phyloP scores from a whole-genome alignment of 1,284 basidiomycete genomes.

The Cronartium quercuum region DNA sequence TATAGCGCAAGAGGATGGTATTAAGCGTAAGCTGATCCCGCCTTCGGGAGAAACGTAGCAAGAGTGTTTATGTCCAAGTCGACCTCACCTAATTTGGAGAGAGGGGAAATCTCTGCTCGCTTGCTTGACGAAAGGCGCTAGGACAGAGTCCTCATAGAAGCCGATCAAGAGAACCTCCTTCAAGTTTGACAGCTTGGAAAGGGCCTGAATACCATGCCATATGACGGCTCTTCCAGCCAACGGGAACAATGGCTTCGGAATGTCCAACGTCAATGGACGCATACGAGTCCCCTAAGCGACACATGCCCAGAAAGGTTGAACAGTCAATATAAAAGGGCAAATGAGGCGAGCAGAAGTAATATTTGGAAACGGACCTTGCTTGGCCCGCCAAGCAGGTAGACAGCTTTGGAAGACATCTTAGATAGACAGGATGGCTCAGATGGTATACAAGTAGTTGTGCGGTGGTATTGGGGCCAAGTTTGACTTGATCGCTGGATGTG shows the following conservation, averaged over 20 bases:
- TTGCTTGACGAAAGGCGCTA: constrained; percentile 53
- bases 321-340: not conserved
- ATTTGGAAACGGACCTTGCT: constrained; percentile 19
- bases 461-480: too few relatives aligned
- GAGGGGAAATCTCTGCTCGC: constrained; percentile 54
- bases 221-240: constrained; percentile 53
- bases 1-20: constrained; percentile 38
- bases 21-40: not conserved
- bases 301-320: not conserved
- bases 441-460: too few relatives aligned
- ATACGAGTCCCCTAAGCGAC: constrained; percentile 51
- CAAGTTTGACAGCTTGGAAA: constrained; percentile 52
- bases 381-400: constrained; percentile 37
- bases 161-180: constrained; percentile 54
- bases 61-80: too few relatives aligned
- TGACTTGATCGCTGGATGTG: too few relatives aligned
- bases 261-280: constrained; percentile 54
- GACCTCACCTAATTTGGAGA: constrained; percentile 50
- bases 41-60: not conserved
- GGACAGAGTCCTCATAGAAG: constrained; percentile 54
- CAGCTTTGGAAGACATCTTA: constrained; percentile 37
- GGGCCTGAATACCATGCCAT: constrained; percentile 54
- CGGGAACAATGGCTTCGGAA: constrained; percentile 51
- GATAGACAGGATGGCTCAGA: too few relatives aligned
- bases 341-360: not conserved